phyloP scores from a whole-genome alignment of 768 basidiomycete genomes.

The Podaxis pistillaris region DNA sequence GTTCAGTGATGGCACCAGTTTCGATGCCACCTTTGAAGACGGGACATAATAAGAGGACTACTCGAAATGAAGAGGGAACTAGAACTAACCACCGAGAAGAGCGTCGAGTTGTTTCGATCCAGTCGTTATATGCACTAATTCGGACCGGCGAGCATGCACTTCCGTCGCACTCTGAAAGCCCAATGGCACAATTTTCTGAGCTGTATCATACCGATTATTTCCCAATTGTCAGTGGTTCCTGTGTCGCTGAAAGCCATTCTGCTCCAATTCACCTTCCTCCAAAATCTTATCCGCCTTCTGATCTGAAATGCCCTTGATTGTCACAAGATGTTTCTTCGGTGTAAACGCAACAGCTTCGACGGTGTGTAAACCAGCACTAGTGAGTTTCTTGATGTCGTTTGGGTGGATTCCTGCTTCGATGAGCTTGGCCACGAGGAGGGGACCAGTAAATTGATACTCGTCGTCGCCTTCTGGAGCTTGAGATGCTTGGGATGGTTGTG shows the following conservation, averaged over 20 bases:
- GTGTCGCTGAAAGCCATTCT: slow-evolving; percentile 3
- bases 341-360: slow-evolving; percentile 96
- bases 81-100: slow-evolving; percentile 75
- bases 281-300: slow-evolving; percentile 97
- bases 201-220: slow-evolving; percentile 35
- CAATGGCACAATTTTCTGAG: slow-evolving; percentile 93
- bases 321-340: slow-evolving; percentile 86
- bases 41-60: slow-evolving; percentile 12
- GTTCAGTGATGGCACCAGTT: slow-evolving; percentile 96
- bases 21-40: slow-evolving; percentile 81
- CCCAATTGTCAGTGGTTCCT: not conserved
- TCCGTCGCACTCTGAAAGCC: slow-evolving; percentile 99
- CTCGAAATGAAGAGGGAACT: slow-evolving; percentile 10
- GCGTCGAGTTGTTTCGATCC: slow-evolving; percentile 96
- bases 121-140: slow-evolving; percentile 94
- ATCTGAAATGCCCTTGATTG: slow-evolving; percentile 96
- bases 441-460: slow-evolving; percentile 67
- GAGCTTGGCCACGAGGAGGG: slow-evolving; percentile 79
- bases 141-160: slow-evolving; percentile 91
- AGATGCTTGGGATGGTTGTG: slow-evolving; percentile 51
- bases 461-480: slow-evolving; percentile 47
- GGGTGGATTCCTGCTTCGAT: slow-evolving; percentile 87
- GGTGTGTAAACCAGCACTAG: slow-evolving; percentile 89
- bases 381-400: slow-evolving; percentile 93
- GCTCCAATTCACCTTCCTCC: slow-evolving; percentile 64